phyloP scores from a whole-genome alignment of 1,284 basidiomycete genomes.

The Ganoderma leucocontextum region DNA sequence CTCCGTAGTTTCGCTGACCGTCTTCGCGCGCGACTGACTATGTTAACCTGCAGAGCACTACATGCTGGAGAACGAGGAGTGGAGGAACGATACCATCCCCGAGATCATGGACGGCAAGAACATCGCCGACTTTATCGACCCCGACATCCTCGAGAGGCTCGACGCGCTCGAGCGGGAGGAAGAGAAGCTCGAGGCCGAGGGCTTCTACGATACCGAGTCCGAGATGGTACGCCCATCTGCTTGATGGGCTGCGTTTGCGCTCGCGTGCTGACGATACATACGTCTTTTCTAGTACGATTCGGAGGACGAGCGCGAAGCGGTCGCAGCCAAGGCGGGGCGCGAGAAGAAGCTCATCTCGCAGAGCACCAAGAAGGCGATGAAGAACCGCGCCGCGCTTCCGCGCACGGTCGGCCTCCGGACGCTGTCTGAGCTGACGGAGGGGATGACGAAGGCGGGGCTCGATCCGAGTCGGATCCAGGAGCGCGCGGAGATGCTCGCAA shows the following conservation, averaged over 20 bases:
- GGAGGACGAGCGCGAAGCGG: conserved; percentile 89
- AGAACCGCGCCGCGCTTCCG: conserved; percentile 86
- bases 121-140: conserved; percentile 98
- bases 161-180: conserved; percentile 98
- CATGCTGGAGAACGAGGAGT: conserved; percentile 88
- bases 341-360: conserved; percentile 84
- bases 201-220: conserved; percentile 92
- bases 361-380: conserved; percentile 85
- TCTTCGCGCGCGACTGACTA: conserved; percentile 22
- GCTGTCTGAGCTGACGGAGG: conserved; percentile 85
- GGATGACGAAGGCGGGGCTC: conserved; percentile 87
- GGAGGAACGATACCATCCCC: conserved; percentile 96
- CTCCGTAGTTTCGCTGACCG: conserved; percentile 5
- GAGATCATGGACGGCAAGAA: conserved; percentile 99
- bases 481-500: conserved; percentile 86
- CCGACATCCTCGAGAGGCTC: conserved; percentile 97
- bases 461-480: conserved; percentile 91
- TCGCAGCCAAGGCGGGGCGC: conserved; percentile 70
- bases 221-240: conserved; percentile 68
- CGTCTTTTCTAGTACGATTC: conserved; percentile 83
- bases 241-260: background rate
- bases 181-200: conserved; percentile 91
- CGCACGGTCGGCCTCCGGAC: conserved; percentile 89
- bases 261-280: conserved; percentile 8
- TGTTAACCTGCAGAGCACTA: conserved; percentile 76